These are phyloP conservation scores for Fonsecaea nubica DNA, from an alignment of 2,329 filamentous ascomycete genomes.

Conservation along the genomic window DNA sequence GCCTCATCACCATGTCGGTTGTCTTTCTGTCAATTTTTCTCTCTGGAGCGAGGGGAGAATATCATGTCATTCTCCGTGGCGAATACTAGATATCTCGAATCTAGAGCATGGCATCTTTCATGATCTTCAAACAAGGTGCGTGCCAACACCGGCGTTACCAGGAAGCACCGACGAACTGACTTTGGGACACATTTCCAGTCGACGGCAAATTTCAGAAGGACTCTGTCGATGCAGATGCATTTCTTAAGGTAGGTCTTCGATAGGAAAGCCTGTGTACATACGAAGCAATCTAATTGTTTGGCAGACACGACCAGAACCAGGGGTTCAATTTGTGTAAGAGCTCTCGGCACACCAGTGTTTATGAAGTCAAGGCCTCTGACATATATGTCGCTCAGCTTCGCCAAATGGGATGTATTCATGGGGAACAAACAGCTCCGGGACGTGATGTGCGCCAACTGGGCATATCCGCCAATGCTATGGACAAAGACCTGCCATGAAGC, in stretches of 20 bases:
- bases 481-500: slow-evolving; percentile 20
- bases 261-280: background rate
- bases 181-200: background rate
- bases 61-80: background rate
- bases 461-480: slow-evolving; percentile 31
- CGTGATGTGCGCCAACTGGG: slow-evolving; percentile 19
- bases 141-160: background rate
- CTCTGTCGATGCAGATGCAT: slow-evolving; percentile 8
- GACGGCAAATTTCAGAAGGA: slow-evolving; percentile 13
- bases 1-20: background rate
- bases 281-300: background rate
- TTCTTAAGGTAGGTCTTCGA: slow-evolving; percentile 11
- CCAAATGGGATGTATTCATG: slow-evolving; percentile 16
- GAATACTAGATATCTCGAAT: background rate
- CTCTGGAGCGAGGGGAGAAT: background rate
- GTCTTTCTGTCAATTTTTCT: background rate
- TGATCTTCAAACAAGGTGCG: slow-evolving; percentile 20
- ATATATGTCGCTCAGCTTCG: slow-evolving; percentile 20
- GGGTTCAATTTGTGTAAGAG: slow-evolving; percentile 28
- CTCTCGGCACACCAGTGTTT: background rate
- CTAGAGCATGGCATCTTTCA: slow-evolving; percentile 1
- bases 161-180: background rate
- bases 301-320: slow-evolving; percentile 16
- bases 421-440: background rate
- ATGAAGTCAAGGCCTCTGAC: background rate